phyloP scores from a whole-genome alignment of 768 basidiomycete genomes.

The Mrakia hoshinonis region DNA sequence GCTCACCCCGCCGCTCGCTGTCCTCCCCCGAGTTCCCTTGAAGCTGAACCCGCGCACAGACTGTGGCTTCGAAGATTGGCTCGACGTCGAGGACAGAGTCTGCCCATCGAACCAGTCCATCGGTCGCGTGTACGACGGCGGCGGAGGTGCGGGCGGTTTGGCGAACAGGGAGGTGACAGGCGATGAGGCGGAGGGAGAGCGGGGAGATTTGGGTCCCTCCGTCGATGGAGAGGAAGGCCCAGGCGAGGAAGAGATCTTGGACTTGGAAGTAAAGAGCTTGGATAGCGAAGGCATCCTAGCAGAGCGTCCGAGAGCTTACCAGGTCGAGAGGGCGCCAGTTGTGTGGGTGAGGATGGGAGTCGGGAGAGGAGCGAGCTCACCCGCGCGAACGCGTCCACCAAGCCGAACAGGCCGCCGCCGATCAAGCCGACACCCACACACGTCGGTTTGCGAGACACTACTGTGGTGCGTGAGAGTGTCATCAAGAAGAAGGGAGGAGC shows the following conservation, averaged over 20 bases:
- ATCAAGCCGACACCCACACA: too few species aligned
- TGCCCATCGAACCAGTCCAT: constrained; percentile 19
- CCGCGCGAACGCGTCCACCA: too few species aligned
- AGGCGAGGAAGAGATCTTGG: constrained; percentile 2
- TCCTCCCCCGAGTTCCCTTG: neutral
- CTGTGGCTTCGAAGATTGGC: neutral
- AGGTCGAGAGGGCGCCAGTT: neutral
- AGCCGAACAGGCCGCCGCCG: too few species aligned
- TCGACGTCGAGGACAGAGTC: neutral
- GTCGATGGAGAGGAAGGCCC: neutral
- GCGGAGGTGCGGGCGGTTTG: constrained; percentile 31
- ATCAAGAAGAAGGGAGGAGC: too few species aligned
- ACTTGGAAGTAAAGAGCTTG: constrained; percentile 5
- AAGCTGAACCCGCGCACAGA: neutral
- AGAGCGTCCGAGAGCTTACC: neutral
- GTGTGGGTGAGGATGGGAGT: neutral
- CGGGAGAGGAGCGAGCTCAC: neutral
- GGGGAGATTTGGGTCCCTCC: neutral
- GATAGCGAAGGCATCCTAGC: neutral
- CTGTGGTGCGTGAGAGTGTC: too few species aligned
- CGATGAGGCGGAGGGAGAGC: neutral
- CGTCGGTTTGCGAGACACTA: too few species aligned
- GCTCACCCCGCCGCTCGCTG: neutral
- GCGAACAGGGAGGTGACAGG: neutral
- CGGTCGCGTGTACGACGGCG: constrained; percentile 29